Conservation (phyloP, 768 basidiomycete species). For the Suillus weaverae region DNA sequence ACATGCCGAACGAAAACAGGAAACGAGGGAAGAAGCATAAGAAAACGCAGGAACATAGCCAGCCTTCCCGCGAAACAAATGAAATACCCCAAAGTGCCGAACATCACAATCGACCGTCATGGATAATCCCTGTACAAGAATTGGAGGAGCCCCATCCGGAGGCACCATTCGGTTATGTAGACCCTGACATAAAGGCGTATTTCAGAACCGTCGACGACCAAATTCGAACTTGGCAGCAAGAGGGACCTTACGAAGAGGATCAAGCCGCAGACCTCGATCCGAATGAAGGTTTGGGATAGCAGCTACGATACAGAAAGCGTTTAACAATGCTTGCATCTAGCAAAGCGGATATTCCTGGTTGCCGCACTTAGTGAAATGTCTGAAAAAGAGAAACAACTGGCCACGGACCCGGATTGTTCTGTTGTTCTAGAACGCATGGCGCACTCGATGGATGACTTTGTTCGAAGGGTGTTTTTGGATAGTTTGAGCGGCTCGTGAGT, state of each 20-base stretch:
- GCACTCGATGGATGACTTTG: conserved; percentile 95
- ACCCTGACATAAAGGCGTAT: conserved; percentile 90
- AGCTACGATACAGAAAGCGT: neutral
- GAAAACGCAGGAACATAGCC: conserved; percentile 37
- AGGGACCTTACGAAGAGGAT: conserved; percentile 32
- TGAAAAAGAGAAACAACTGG: conserved; percentile 84
- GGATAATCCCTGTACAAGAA: conserved; percentile 56
- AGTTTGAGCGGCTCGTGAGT: conserved; percentile 86
- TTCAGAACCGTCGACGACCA: conserved; percentile 87
- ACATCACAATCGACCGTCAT: conserved; percentile 47
- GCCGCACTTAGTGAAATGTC: conserved; percentile 84
- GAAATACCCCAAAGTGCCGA: conserved; percentile 30
- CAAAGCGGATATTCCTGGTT: conserved; percentile 73
- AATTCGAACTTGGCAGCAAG: conserved; percentile 83
- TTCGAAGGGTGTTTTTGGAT: conserved; percentile 88
- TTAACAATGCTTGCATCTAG: conserved; percentile 37
- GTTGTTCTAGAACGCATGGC: conserved; percentile 85
- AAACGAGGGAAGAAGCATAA: conserved; percentile 79
- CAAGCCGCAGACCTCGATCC: conserved; percentile 54
- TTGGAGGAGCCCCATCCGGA: conserved; percentile 51
- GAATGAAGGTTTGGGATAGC: conserved; percentile 58
- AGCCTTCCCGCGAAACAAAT: conserved; percentile 8
- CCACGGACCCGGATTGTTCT: conserved; percentile 94
- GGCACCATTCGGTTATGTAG: conserved; percentile 88
- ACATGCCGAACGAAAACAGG: conserved; percentile 73